Base-by-base conservation (phyloP, 495 filamentous ascomycete genomes). In the Elasticomyces elasticus region DNA sequence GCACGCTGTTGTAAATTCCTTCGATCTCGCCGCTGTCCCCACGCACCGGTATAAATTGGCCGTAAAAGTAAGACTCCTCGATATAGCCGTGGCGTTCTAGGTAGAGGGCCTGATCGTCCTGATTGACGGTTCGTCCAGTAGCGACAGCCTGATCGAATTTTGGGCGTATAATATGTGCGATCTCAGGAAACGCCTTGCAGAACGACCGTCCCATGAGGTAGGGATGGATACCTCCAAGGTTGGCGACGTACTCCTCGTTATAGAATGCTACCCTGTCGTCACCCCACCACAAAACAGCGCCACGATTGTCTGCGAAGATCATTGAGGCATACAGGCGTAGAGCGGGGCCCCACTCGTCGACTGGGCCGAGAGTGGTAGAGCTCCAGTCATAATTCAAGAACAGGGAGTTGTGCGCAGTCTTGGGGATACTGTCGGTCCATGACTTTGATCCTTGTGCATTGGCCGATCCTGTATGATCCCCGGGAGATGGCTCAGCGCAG, bases 41-140 rank as follows among this genome's bases (percentile, higher is more conserved):
- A 1, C 10, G 2, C 13, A 54, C 12, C 0, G 66, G 66, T 22
- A 68, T 67, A 41, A 69, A 63, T 24, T 61, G 64, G 58, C 62
- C 67, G 6, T 63, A 60, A 31, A 69, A 67, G 61, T 68, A 68
- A 0, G 62, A 62, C 40, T 59, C 56, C 30, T 59, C 64, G 2
- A 47, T 24, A 49, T 31, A 55, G 12, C 59, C 59, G 15, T 41
- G n/a, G 23, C 64, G 54, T 43, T 60, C 28, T 13, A 52, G 1
- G 28, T 44, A 55, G 15, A 59, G 46, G 0, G 10, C 10, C 9
- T 41, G 26, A 23, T 59, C 31, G 17, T 47, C 22, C 5, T 35
- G 25, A 17, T 42, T 40, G 5, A 48, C 52, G 13, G 51, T 23
- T 4, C 31, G 19, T 10, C 40, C 40, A 19, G 30, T 50, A 23